A percentile compares a stretch with the other conserved stretches of the same genome.
These are phyloP conservation scores for Elsinoe batatas DNA, from an alignment of 2,329 filamentous ascomycete genomes.

Conservation along the genomic window DNA sequence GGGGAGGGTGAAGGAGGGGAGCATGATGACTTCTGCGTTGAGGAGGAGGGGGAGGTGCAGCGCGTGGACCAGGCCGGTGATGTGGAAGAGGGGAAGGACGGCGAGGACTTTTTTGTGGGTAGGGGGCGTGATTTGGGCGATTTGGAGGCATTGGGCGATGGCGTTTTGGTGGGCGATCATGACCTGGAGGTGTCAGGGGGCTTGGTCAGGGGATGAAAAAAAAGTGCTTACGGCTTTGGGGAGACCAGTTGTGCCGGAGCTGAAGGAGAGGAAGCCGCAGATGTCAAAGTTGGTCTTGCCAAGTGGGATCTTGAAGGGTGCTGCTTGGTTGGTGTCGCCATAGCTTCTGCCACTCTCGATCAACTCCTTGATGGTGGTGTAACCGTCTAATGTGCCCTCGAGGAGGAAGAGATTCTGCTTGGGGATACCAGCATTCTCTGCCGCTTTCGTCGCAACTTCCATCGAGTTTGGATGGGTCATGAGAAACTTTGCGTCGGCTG, in stretches of 20 bases:
- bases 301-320: constrained; percentile 39
- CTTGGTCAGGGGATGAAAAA: too few relatives aligned
- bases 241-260: constrained; percentile 40
- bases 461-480: constrained; percentile 48
- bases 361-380: constrained; percentile 39
- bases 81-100: constrained; percentile 53
- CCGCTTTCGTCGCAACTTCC: constrained; percentile 45
- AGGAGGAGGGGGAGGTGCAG: constrained; percentile 53
- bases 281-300: constrained; percentile 49
- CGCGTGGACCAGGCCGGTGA: constrained; percentile 53
- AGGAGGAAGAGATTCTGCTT: constrained; percentile 47
- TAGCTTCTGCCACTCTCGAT: constrained; percentile 35
- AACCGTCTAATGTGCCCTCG: constrained; percentile 44
- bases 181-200: constrained; percentile 25
- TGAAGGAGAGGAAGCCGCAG: constrained; percentile 45
- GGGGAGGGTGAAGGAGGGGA: constrained; percentile 54
- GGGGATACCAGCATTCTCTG: constrained; percentile 44
- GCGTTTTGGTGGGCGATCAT: constrained; percentile 47
- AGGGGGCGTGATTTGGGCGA: constrained; percentile 42
- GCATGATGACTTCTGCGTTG: constrained; percentile 57
- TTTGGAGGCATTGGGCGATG: constrained; percentile 52
- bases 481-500: constrained; percentile 46
- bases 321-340: constrained; percentile 36
- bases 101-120: constrained; percentile 45
- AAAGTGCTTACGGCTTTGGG: constrained; percentile 35